A percentile compares a stretch with the other conserved stretches of the same genome.
These are phyloP conservation scores for Fusarium subtropicale DNA, from an alignment of 2,329 filamentous ascomycete species.

Conservation along the genomic window DNA sequence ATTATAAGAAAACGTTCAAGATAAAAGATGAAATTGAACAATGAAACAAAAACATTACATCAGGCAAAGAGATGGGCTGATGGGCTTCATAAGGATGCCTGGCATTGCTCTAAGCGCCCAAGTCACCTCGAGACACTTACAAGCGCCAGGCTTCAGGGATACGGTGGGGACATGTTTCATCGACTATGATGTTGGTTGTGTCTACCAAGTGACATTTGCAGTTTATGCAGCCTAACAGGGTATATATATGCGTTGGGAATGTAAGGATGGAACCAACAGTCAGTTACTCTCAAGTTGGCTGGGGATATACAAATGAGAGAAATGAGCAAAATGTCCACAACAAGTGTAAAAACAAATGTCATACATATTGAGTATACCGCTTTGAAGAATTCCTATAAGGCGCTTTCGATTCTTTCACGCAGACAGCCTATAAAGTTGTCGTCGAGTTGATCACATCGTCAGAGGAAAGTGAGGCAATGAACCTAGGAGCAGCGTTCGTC, in stretches of 20 bases:
- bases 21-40: not conserved
- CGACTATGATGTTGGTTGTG: not conserved
- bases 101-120: conserved; percentile 24
- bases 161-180: conserved; percentile 9
- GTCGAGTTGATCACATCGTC: not conserved
- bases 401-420: fast-evolving
- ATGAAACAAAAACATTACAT: not conserved
- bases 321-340: too few relatives aligned
- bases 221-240: not conserved
- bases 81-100: not conserved
- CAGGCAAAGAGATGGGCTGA: not conserved
- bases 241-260: not conserved
- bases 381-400: fast-evolving
- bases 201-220: not conserved
- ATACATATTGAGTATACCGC: fast-evolving
- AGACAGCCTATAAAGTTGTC: fast-evolving
- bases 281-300: not conserved
- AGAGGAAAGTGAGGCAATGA: not conserved
- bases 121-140: not conserved
- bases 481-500: fast-evolving
- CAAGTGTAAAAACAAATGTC: not conserved
- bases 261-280: not conserved
- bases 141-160: conserved; percentile 7
- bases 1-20: not conserved
- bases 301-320: not conserved